phyloP scores from a whole-genome alignment of 345 rosid species.

The Abelmoschus esculentus region DNA sequence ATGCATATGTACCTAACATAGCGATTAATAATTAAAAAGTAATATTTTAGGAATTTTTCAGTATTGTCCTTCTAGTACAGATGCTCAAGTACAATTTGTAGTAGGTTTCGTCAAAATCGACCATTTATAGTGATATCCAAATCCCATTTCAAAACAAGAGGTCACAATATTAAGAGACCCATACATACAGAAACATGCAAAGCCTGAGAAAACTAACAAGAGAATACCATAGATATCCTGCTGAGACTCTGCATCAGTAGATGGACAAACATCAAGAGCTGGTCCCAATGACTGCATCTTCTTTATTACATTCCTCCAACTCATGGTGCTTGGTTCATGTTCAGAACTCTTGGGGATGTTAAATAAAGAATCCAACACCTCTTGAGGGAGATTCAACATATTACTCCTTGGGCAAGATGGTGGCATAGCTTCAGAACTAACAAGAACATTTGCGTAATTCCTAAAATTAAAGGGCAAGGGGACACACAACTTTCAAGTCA shows the following conservation, averaged over 20 bases:
- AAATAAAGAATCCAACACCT: conserved; percentile 78
- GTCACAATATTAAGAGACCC: neutral
- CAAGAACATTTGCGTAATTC: conserved; percentile 43
- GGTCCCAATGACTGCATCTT: conserved; percentile 69
- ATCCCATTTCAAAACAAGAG: neutral
- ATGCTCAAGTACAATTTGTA: neutral
- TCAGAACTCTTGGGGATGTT: conserved; percentile 52
- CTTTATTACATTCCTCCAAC: conserved; percentile 79
- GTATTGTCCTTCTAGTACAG: neutral
- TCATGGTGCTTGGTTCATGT: conserved; percentile 64
- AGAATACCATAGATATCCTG: conserved; percentile 35
- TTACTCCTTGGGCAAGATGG: conserved; percentile 28
- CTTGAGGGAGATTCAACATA: conserved; percentile 55
- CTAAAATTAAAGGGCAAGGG: conserved; percentile 22
- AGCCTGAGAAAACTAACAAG: conserved; percentile 1
- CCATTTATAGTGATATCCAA: neutral
- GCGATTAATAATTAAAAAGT: neutral
- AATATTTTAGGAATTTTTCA: neutral
- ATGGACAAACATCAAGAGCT: conserved; percentile 33
- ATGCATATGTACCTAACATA: neutral
- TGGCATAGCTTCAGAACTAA: conserved; percentile 32
- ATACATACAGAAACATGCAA: neutral
- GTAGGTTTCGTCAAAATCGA: neutral
- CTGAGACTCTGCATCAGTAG: conserved; percentile 35
- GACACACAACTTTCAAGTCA: conserved; percentile 2